phyloP scores from a whole-genome alignment of 768 basidiomycete genomes.

The Gymnopilus dilepis region DNA sequence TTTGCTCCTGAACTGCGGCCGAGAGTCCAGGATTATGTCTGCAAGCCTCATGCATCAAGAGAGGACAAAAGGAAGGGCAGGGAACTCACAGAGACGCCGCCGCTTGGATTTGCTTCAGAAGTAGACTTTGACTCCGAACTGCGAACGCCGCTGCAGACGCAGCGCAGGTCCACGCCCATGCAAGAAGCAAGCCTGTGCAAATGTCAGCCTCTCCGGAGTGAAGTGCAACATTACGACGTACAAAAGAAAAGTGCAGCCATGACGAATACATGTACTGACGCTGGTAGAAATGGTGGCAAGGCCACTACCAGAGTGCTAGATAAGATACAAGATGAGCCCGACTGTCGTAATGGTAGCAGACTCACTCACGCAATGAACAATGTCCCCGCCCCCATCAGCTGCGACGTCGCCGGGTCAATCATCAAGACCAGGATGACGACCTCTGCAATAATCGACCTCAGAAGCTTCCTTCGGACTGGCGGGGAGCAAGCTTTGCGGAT shows the following conservation, averaged over 20 bases:
- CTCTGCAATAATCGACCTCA: not conserved
- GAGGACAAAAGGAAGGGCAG: not conserved
- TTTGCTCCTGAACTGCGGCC: slow-evolving; percentile 29
- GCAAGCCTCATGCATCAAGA: not conserved
- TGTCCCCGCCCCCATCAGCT: not conserved
- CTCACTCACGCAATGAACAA: not conserved
- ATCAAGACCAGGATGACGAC: slow-evolving; percentile 2
- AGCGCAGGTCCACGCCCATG: slow-evolving; percentile 44
- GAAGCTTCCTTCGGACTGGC: not conserved
- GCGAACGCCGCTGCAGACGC: slow-evolving; percentile 41
- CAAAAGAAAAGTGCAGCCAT: slow-evolving; percentile 7
- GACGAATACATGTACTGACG: slow-evolving; percentile 9
- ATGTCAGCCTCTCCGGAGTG: not conserved
- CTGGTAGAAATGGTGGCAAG: slow-evolving; percentile 10
- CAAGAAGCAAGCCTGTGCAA: slow-evolving; percentile 21
- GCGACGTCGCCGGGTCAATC: not conserved
- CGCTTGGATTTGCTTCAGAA: slow-evolving; percentile 27
- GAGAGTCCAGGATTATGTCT: slow-evolving; percentile 2
- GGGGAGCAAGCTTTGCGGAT: not conserved
- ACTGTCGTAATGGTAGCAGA: not conserved
- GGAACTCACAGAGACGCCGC: not conserved
- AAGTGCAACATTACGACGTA: not conserved
- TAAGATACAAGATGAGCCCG: not conserved
- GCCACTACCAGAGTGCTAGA: not conserved
- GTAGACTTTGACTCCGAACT: slow-evolving; percentile 34